Conservation (phyloP, 2,329 filamentous ascomycete species). For the Fusarium circinatum region DNA sequence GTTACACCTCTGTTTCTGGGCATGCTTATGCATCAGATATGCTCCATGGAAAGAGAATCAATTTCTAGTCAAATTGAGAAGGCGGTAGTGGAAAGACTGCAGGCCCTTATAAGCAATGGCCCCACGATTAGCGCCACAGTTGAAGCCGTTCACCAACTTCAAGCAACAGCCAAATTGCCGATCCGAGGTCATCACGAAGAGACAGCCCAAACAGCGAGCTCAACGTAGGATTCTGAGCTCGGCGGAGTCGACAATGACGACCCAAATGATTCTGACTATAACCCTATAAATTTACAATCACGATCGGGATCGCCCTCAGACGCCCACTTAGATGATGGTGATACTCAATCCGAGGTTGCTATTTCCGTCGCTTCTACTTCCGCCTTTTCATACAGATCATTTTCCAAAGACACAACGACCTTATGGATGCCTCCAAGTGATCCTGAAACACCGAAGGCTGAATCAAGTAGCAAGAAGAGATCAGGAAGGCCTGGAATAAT, state of each 20-base stretch:
- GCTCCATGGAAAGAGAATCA: neutral
- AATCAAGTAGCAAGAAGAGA: too few species aligned
- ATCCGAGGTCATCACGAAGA: neutral
- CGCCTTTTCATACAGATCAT: neutral
- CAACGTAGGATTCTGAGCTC: neutral
- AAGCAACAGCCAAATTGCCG: neutral
- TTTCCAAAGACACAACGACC: fast-evolving
- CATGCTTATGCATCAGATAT: conserved; percentile 14
- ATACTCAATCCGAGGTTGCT: neutral
- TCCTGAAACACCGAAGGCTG: neutral
- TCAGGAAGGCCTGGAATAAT: fast-evolving
- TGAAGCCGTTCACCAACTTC: neutral
- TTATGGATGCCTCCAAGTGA: neutral
- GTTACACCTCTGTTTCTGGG: conserved; percentile 20
- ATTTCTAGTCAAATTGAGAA: neutral
- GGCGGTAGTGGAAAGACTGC: neutral
- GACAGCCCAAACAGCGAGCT: neutral
- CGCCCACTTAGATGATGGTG: neutral
- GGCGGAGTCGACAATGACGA: neutral
- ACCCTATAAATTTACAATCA: too few species aligned
- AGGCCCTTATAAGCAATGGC: neutral
- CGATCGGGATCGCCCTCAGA: neutral
- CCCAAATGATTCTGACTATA: neutral
- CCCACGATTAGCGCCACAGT: neutral
- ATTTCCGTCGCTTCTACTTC: neutral